A percentile compares a stretch with the other conserved stretches of the same genome.
phyloP scores from a whole-genome alignment of 345 rosid genomes.

The Populus davidiana region DNA sequence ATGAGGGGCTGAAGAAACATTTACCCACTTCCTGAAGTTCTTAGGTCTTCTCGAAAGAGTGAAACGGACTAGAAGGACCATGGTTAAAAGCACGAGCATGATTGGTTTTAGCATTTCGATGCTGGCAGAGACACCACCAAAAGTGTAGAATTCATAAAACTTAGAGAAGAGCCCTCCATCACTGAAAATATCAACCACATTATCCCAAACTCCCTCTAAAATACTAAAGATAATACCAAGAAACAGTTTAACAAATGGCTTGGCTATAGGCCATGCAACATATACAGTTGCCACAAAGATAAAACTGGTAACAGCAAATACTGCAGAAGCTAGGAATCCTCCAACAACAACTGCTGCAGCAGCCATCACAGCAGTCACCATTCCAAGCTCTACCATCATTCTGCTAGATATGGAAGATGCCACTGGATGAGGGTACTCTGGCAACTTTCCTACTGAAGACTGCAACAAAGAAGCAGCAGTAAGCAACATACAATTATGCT shows the following conservation, averaged over 20 bases:
- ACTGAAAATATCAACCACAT: constrained; percentile 53
- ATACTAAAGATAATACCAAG: constrained; percentile 47
- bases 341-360: constrained; percentile 84
- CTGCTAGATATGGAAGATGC: constrained; percentile 95
- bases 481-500: neutral
- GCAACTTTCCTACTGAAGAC: constrained; percentile 74
- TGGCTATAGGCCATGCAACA: constrained; percentile 79
- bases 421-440: constrained; percentile 74
- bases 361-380: constrained; percentile 82
- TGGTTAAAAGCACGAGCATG: constrained; percentile 59
- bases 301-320: constrained; percentile 80
- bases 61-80: constrained; percentile 90
- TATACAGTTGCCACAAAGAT: constrained; percentile 60
- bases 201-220: constrained; percentile 61
- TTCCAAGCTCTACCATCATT: constrained; percentile 90
- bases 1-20: constrained; percentile 13
- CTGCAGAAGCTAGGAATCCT: constrained; percentile 85
- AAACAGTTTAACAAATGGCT: constrained; percentile 67
- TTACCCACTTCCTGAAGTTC: constrained; percentile 97
- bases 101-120: constrained; percentile 77
- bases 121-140: constrained; percentile 80
- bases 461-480: constrained; percentile 34
- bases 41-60: constrained; percentile 89
- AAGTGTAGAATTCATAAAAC: constrained; percentile 60
- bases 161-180: constrained; percentile 69